phyloP scores from a whole-genome alignment of 176 grass and related monocot genomes.

The Carex parvula region DNA sequence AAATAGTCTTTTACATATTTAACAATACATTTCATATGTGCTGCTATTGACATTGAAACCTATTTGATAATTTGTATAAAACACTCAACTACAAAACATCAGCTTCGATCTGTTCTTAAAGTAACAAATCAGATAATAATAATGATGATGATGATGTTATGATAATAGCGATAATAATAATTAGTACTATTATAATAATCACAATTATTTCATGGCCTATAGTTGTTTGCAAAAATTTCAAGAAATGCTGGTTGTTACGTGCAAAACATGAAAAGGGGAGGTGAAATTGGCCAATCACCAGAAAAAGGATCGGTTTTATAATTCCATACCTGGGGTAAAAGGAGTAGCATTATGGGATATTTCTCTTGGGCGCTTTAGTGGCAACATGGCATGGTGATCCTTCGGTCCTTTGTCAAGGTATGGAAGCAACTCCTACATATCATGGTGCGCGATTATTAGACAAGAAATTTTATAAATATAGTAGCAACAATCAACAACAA shows the following conservation, averaged over 20 bases:
- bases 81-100: background rate
- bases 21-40: background rate
- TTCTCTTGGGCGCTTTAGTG: slow-evolving; percentile 89
- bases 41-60: background rate
- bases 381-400: slow-evolving; percentile 69
- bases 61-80: background rate
- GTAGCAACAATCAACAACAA: background rate
- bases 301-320: background rate
- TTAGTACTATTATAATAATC: background rate
- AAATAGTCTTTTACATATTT: background rate
- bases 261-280: background rate
- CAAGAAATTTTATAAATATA: background rate
- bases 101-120: background rate
- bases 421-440: slow-evolving; percentile 77
- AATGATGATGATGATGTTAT: too few species aligned
- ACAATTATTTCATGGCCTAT: background rate
- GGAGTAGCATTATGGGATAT: slow-evolving; percentile 45
- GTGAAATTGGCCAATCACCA: background rate
- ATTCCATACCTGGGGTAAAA: slow-evolving; percentile 41
- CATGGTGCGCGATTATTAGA: background rate
- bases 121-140: too few species aligned
- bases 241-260: background rate
- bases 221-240: background rate
- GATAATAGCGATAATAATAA: too few species aligned
- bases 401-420: slow-evolving; percentile 94